Conservation (phyloP, 1,284 basidiomycete genomes). For the Irpex rosettiformis region DNA sequence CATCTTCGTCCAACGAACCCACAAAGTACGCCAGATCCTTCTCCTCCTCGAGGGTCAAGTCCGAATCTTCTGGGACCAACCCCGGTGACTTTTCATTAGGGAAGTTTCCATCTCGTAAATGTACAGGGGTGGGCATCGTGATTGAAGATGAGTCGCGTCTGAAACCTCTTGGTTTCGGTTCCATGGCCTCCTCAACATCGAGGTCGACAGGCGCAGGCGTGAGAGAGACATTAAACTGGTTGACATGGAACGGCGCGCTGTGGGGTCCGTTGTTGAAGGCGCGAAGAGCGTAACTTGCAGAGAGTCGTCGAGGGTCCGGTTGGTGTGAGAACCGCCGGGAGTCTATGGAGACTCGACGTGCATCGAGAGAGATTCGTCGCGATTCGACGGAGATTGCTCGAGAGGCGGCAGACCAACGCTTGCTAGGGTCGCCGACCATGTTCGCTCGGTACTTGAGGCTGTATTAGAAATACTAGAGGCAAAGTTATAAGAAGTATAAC, state of each 20-base stretch:
- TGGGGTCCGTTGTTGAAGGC: background rate
- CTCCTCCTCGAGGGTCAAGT: background rate
- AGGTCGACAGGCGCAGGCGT: constrained; percentile 2
- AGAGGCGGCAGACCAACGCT: background rate
- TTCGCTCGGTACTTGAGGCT: background rate
- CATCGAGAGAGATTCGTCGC: background rate
- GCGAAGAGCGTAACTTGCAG: background rate
- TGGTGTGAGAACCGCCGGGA: constrained; percentile 1
- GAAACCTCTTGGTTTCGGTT: constrained; percentile 1
- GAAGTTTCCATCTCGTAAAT: background rate
- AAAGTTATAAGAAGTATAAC: background rate
- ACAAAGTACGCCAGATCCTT: constrained; percentile 12
- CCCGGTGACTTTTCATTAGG: background rate
- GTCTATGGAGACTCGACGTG: background rate
- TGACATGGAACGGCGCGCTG: background rate
- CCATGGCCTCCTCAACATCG: background rate
- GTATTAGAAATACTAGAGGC: constrained; percentile 1
- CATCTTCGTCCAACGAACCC: constrained; percentile 9
- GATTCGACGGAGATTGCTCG: background rate
- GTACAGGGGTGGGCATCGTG: background rate
- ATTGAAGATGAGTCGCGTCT: background rate
- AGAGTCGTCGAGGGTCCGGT: constrained; percentile 1
- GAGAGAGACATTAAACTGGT: background rate
- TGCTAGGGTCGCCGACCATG: constrained; percentile 1
- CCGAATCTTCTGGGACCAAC: background rate